These are phyloP conservation scores for Albifimbria verrucaria DNA, from an alignment of 2,329 filamentous ascomycete species.

Conservation along the genomic window DNA sequence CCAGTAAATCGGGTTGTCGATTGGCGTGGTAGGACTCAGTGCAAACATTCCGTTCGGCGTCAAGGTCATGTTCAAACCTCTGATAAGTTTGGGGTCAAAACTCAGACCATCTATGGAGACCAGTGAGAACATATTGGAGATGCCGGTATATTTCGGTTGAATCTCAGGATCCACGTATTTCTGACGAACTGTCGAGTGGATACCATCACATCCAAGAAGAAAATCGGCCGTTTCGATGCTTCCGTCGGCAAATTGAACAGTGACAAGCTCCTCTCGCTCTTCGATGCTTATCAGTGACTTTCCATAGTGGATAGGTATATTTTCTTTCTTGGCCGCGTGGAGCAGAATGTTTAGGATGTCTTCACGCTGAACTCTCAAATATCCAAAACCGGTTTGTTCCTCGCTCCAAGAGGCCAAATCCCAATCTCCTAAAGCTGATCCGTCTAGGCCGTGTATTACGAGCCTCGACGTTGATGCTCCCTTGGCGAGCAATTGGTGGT, in stretches of 20 bases:
- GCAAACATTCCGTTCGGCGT: background rate
- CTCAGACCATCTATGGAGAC: conserved; percentile 14
- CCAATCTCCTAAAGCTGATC: background rate
- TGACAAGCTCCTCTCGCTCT: conserved; percentile 57
- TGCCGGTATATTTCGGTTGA: conserved; percentile 25
- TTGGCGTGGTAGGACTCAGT: conserved; percentile 9
- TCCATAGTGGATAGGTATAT: conserved; percentile 56
- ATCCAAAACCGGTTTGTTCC: conserved; percentile 59
- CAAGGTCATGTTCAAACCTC: background rate
- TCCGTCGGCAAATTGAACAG: conserved; percentile 54
- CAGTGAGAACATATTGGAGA: conserved; percentile 18
- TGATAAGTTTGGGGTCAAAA: conserved; percentile 23
- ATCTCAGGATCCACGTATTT: conserved; percentile 18
- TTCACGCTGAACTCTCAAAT: conserved; percentile 55
- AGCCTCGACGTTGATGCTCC: background rate
- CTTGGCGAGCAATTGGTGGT: background rate
- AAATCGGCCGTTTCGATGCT: conserved; percentile 27
- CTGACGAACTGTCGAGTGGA: conserved; percentile 30
- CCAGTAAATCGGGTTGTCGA: conserved; percentile 24
- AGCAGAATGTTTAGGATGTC: conserved; percentile 61
- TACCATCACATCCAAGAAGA: conserved; percentile 51
- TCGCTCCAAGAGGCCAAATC: conserved; percentile 12
- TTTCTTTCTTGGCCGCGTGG: conserved; percentile 45
- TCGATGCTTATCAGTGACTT: conserved; percentile 63
- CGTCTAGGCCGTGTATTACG: background rate